phyloP scores from a whole-genome alignment of 202 grass and related monocot species.

The Eragrostis tef region DNA sequence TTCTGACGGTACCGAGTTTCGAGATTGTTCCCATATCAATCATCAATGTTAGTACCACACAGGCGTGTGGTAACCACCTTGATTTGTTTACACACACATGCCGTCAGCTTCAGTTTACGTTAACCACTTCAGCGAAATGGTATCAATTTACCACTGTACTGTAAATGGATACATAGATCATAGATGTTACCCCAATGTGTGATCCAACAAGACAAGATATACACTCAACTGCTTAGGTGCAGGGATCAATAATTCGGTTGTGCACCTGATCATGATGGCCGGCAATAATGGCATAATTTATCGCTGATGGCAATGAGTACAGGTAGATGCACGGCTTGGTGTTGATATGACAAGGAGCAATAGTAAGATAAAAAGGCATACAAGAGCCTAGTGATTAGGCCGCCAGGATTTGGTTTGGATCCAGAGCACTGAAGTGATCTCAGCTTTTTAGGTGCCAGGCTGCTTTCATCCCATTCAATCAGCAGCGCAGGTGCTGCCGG shows the following conservation, averaged over 20 bases:
- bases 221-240: too few relatives aligned
- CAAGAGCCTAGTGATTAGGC: neutral
- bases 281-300: neutral
- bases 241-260: neutral
- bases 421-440: neutral
- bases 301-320: too few relatives aligned
- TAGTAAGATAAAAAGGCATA: neutral
- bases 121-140: too few relatives aligned
- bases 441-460: neutral
- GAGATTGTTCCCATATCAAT: conserved; percentile 17
- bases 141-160: too few relatives aligned
- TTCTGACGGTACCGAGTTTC: neutral
- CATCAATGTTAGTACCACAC: too few relatives aligned
- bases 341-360: neutral
- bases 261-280: neutral
- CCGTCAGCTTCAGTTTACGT: neutral
- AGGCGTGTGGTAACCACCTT: neutral
- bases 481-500: too few relatives aligned
- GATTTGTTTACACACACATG: conserved; percentile 1
- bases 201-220: neutral
- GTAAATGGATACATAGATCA: too few relatives aligned
- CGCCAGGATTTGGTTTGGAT: too few relatives aligned
- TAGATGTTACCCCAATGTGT: neutral
- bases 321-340: neutral
- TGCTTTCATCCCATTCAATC: too few relatives aligned